Conservation (phyloP, 73 alveolate species). For the Effrenium voratum region DNA sequence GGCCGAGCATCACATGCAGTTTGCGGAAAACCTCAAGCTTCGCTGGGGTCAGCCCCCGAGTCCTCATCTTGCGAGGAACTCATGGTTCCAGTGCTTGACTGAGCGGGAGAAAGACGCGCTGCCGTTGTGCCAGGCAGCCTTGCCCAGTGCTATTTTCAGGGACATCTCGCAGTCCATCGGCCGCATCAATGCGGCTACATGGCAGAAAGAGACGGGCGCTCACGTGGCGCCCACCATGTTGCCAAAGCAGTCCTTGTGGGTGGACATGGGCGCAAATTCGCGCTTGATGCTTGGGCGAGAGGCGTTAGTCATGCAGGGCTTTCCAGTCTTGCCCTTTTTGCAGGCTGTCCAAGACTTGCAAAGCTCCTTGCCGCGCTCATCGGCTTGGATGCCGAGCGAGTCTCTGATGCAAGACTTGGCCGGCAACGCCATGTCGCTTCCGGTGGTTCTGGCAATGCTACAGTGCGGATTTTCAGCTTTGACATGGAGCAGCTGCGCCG, state of each 20-base stretch:
- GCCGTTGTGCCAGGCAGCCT: neutral
- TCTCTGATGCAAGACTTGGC: neutral
- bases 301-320: slow-evolving; percentile 6
- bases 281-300: slow-evolving; percentile 2
- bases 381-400: neutral
- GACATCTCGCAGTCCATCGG: neutral
- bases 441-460: neutral
- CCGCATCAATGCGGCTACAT: neutral
- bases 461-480: neutral
- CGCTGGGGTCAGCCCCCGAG: slow-evolving; percentile 1
- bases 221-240: neutral
- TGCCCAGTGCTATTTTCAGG: neutral
- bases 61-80: neutral
- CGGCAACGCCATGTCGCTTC: slow-evolving; percentile 34
- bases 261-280: neutral
- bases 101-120: slow-evolving; percentile 8
- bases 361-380: too few species aligned
- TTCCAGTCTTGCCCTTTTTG: neutral
- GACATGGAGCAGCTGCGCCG: too few species aligned
- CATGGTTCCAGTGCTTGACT: neutral
- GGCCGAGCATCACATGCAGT: slow-evolving; percentile 32
- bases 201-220: neutral
- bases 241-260: neutral
- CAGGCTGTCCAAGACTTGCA: neutral
- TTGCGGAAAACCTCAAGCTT: neutral